Base-by-base conservation (phyloP, 2,329 filamentous ascomycete genomes). In the Reticulascus tulasneorum region DNA sequence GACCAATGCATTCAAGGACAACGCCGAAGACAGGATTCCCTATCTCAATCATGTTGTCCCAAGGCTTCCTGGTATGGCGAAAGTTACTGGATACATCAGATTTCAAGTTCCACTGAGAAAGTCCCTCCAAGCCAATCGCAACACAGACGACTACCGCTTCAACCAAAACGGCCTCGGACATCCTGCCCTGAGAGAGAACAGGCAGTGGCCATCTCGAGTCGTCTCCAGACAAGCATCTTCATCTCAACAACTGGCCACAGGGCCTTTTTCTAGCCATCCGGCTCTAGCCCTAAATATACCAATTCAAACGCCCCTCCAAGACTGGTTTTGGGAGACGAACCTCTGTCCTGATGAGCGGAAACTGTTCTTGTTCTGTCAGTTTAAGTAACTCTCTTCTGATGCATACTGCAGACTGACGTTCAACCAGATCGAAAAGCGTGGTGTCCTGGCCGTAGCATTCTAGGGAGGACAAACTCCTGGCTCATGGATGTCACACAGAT, bases 381-480 rank as follows among this genome's bases (percentile, higher is more conserved):
- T 9, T 12, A 8, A 11, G 12, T 11, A n/a, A 5, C 12, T 24
- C 17, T n/a, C 27, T 11, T 8, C 7, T 17, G 12, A 11, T 9
- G 22, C 16, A 12, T 15, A 19, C 19, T 20, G 19, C 16, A 10
- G 18, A 24, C 28, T 38, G 13, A 31, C 5, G 36, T 21, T 17
- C 22, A 23, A 11, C 9, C 16, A 66, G 62, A 66, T 40, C 46
- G 59, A 4, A 51, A 49, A 8, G 64, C 64, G 15, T 66, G 63
- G 62, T 65, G 62, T 23, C 58, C 62, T 2, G 63, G 63, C 6
- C 52, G 63, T 29, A 65, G 58, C 36, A 54, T 66, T 12, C 46
- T 66, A 4, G 39, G 41, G 7, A 54, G 51, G 11, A 63, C 62
- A 15, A 66, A 66, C 38, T 48, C 62, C 2, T 66, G 63, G 63